phyloP scores from a whole-genome alignment of 306 rosid genomes.

The Quercus robur region DNA sequence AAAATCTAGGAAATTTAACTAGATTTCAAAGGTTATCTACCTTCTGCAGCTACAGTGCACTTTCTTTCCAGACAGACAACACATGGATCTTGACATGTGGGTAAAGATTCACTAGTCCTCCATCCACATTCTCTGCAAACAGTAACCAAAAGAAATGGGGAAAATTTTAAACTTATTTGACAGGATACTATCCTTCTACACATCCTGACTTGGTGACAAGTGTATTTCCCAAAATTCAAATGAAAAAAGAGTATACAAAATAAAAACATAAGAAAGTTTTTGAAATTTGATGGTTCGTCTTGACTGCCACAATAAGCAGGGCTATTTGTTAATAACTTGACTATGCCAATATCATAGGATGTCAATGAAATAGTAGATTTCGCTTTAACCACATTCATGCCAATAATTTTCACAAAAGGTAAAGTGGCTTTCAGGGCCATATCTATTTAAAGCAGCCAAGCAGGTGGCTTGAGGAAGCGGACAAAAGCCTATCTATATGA shows the following conservation, averaged over 20 bases:
- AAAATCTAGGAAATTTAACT: neutral
- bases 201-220: neutral
- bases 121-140: conserved; percentile 86
- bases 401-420: neutral
- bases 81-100: conserved; percentile 78
- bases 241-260: neutral
- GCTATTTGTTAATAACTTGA: neutral
- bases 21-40: conserved; percentile 37
- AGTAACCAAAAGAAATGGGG: conserved; percentile 10
- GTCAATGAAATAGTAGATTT: neutral
- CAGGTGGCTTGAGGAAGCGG: neutral
- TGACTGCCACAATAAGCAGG: neutral
- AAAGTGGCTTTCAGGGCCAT: neutral
- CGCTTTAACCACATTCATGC: neutral
- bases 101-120: conserved; percentile 57
- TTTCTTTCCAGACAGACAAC: conserved; percentile 93
- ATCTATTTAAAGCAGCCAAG: neutral
- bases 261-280: neutral
- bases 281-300: neutral
- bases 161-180: neutral
- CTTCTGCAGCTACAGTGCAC: conserved; percentile 89
- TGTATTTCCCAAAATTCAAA: neutral
- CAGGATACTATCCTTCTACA: conserved; percentile 10
- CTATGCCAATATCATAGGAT: neutral
- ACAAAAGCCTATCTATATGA: neutral